Base-by-base conservation (phyloP, 306 rosid species). In the Gastrolobium bilobum region DNA sequence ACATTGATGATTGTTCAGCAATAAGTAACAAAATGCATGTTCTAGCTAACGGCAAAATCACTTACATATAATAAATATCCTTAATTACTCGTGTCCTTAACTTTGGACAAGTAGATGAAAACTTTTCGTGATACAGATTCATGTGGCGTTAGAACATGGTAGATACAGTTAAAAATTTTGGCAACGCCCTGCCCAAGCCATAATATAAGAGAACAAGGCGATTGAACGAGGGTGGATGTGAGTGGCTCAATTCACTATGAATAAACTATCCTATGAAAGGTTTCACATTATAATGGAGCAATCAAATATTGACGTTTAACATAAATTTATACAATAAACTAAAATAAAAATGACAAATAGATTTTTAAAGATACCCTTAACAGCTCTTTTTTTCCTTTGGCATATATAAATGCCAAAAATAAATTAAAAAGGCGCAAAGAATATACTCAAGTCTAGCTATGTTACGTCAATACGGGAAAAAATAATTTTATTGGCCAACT, bases 201-300 rank as follows among this genome's bases (percentile, higher is more conserved):
- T 44, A 14, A 54, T 56, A 20, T 58, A 52, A 29, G 68, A 66
- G 10, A 51, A 42, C 57, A 67, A 42, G 43, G 65, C 10, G 4
- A 30, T 52, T 58, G 52, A 10, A 57, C 3, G 5, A n/a, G 13
- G 37, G 51, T 5, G 20, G 39, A 67, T 44, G 62, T 59, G 53
- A 69, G 48, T 59, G 54, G 7, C 71, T 33, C 6, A 46, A 44
- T 60, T 35, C 13, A 74, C 4, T 14, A 1, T n/a, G 56, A 7
- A 72, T 10, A 72, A 72, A 54, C 66, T 29, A 35, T 54, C 67
- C 43, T 38, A n/a, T 63, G 47, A 13, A 74, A 58, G 44, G 33
- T 44, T 73, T 31, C 15, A 33, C 20, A 44, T 59, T 3, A 60
- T 30, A 42, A 10, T 60, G 3, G 54, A 42, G 58, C 31, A 6